phyloP scores from a whole-genome alignment of 2,329 filamentous ascomycete species.

The Cladosporium sp. region DNA sequence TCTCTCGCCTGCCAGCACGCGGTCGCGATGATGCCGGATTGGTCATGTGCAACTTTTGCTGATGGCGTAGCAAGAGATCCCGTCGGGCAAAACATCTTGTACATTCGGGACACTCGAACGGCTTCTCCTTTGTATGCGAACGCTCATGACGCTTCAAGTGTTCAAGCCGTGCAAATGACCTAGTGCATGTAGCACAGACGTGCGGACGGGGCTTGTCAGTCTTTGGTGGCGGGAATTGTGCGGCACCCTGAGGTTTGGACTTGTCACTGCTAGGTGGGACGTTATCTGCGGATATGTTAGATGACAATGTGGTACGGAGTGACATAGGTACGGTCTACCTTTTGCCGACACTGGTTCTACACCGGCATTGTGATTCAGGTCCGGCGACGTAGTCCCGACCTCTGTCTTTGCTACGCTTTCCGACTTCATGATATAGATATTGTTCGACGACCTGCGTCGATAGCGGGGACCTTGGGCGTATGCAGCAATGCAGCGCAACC shows the following conservation, averaged over 20 bases:
- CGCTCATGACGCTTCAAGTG: slow-evolving; percentile 96
- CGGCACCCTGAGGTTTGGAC: slow-evolving; percentile 2
- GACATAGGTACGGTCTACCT: slow-evolving; percentile 20
- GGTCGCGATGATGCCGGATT: slow-evolving; percentile 84
- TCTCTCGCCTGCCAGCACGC: slow-evolving; percentile 81
- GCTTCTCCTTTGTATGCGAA: slow-evolving; percentile 98
- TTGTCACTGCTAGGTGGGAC: slow-evolving; percentile 23
- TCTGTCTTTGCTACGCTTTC: slow-evolving; percentile 28
- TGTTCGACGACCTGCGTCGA: slow-evolving; percentile 1
- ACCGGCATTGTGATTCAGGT: slow-evolving; percentile 19
- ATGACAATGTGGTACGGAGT: background rate
- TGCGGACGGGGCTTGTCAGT: slow-evolving; percentile 97
- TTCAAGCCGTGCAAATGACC: slow-evolving; percentile 91
- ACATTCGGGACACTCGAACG: slow-evolving; percentile 95
- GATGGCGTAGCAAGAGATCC: slow-evolving; percentile 87
- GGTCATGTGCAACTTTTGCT: slow-evolving; percentile 97
- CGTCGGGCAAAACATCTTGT: slow-evolving; percentile 90
- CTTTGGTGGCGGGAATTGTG: slow-evolving; percentile 75
- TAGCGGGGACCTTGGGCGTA: background rate
- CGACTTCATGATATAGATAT: slow-evolving; percentile 30
- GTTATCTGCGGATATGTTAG: slow-evolving; percentile 13
- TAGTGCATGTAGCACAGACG: slow-evolving; percentile 84
- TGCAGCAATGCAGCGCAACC: background rate
- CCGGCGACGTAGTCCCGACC: slow-evolving; percentile 29
- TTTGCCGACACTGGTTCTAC: slow-evolving; percentile 21